Evolutionary conservation across 2,329 filamentous ascomycete genomes (phyloP).

Genomic region (Teratosphaeria destructans): DNA sequence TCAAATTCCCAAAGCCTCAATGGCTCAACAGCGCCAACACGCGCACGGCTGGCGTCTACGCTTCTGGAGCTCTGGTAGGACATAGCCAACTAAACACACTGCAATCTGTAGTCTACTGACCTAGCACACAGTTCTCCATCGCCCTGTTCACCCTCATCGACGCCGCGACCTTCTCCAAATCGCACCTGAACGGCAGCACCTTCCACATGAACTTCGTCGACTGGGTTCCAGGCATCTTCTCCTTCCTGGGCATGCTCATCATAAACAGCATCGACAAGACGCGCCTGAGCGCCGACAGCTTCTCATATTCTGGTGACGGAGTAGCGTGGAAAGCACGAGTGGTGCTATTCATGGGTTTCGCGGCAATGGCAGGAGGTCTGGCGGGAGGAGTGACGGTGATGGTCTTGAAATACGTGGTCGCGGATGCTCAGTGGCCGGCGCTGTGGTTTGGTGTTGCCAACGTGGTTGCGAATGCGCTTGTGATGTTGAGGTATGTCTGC

Average conservation of each 20-base stretch:
- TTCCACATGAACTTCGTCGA: conserved; percentile 58
- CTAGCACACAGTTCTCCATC: conserved; percentile 49
- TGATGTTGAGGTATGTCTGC: conserved; percentile 54
- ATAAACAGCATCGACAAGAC: conserved; percentile 65
- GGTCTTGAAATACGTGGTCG: conserved; percentile 57
- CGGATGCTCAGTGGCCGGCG: conserved; percentile 48
- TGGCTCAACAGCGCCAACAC: conserved; percentile 57
- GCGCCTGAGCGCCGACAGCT: conserved; percentile 52
- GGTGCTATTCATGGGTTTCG: conserved; percentile 60
- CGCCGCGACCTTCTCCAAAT: conserved; percentile 53
- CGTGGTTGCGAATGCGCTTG: conserved; percentile 52
- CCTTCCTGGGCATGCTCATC: conserved; percentile 58
- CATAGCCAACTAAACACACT: conserved; percentile 3
- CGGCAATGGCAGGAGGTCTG: conserved; percentile 56
- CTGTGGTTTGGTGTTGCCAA: conserved; percentile 60
- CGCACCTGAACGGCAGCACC: conserved; percentile 48
- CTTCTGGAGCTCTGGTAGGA: conserved; percentile 53
- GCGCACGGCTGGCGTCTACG: conserved; percentile 55
- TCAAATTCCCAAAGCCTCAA: conserved; percentile 56
- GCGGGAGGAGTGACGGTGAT: conserved; percentile 58
- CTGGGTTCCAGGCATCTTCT: conserved; percentile 64
- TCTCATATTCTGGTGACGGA: conserved; percentile 50
- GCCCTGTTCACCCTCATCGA: conserved; percentile 62
- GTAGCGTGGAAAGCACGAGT: conserved; percentile 62
- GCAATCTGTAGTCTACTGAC: not conserved